Evolutionary conservation across 495 filamentous ascomycete genomes (phyloP).

Genomic region (Penicillium ucsense): DNA sequence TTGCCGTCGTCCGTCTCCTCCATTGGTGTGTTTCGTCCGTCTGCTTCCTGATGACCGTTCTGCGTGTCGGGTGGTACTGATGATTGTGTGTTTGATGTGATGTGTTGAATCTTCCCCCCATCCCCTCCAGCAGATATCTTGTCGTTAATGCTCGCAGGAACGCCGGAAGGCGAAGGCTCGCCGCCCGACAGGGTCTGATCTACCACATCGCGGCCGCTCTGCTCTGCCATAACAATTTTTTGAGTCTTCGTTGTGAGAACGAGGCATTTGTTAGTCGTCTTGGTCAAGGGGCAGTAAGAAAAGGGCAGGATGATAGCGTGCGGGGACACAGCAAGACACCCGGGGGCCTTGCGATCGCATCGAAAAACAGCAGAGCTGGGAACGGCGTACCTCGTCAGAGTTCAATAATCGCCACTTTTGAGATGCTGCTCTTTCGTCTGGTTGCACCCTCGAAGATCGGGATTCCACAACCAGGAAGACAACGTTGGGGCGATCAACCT

Average conservation of each 20-base stretch:
- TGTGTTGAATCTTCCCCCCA: conserved; percentile 39
- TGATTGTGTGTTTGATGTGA: conserved; percentile 22
- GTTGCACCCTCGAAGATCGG: conserved; percentile 31
- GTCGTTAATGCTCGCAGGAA: conserved; percentile 54
- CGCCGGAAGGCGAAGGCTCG: conserved; percentile 62
- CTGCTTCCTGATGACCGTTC: conserved; percentile 16
- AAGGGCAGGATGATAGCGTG: conserved; percentile 5
- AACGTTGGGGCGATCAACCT: conserved; percentile 19
- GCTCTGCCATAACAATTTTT: conserved; percentile 74
- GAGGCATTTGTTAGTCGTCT: conserved; percentile 29
- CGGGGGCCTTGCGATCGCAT: conserved; percentile 15
- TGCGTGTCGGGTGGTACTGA: conserved; percentile 18
- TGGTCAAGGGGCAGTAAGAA: conserved; percentile 9
- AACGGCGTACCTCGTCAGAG: conserved; percentile 43
- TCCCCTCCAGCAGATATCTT: conserved; percentile 46
- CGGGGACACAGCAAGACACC: conserved; percentile 4
- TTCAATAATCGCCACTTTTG: conserved; percentile 40
- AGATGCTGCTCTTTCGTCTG: conserved; percentile 29
- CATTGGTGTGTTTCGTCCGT: conserved; percentile 4
- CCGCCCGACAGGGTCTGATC: conserved; percentile 66
- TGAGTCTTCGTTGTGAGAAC: conserved; percentile 38
- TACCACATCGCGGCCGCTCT: conserved; percentile 69
- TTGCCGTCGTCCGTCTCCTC: conserved; percentile 22
- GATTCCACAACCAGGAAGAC: conserved; percentile 26
- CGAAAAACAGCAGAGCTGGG: conserved; percentile 7